Percentiles rank a stretch among this genome's conserved stretches.
These are phyloP conservation scores for Aurantiochytrium sp. DNA, from an alignment of 108 stramenopile genomes.

Conservation along the genomic window DNA sequence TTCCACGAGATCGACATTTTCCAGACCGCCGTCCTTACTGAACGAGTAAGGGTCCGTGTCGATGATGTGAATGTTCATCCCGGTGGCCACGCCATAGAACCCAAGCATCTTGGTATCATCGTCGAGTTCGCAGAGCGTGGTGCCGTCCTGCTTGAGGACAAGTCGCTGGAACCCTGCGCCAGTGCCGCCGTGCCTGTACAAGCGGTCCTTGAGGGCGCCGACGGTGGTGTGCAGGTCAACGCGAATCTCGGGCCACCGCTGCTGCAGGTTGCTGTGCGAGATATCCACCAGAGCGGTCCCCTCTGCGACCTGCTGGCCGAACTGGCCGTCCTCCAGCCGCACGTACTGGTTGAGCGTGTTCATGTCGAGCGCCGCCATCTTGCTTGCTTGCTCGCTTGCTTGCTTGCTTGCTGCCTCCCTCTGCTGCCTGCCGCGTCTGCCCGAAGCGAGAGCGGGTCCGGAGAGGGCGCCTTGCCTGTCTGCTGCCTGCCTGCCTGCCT, in stretches of 20 bases:
- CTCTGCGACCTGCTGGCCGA: slow-evolving; percentile 42
- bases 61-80: slow-evolving; percentile 76
- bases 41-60: slow-evolving; percentile 81
- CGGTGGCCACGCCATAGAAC: slow-evolving; percentile 66
- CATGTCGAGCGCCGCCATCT: background rate
- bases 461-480: too few relatives aligned
- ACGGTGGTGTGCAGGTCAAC: slow-evolving; percentile 79
- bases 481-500: too few relatives aligned
- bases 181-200: slow-evolving; percentile 88
- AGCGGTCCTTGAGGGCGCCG: slow-evolving; percentile 54
- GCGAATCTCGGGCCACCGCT: slow-evolving; percentile 84
- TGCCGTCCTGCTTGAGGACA: slow-evolving; percentile 57
- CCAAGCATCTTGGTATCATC: slow-evolving; percentile 73
- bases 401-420: background rate
- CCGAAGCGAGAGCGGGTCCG: background rate
- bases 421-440: background rate
- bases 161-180: slow-evolving; percentile 73
- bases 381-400: background rate
- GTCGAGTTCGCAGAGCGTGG: slow-evolving; percentile 51
- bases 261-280: slow-evolving; percentile 82
- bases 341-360: slow-evolving; percentile 19
- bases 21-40: slow-evolving; percentile 69
- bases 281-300: slow-evolving; percentile 60
- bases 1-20: slow-evolving; percentile 72
- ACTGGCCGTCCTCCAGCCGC: slow-evolving; percentile 21